Evolutionary conservation across 2,329 filamentous ascomycete genomes (phyloP).

Genomic region (Clonostachys byssicola): DNA sequence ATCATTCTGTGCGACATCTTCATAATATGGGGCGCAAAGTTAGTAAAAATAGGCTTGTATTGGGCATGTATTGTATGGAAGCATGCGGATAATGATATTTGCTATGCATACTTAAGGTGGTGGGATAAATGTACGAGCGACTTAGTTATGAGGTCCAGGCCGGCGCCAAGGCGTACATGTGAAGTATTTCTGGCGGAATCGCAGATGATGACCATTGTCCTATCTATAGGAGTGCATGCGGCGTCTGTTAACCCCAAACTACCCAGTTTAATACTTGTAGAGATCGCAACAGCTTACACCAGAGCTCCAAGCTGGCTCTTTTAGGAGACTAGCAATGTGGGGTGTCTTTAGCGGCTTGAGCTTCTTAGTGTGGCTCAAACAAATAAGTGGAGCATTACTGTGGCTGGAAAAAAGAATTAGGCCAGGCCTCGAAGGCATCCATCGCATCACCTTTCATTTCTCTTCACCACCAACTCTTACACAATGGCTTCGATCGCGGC

Average conservation of each 20-base stretch:
- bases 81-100: conserved; percentile 10
- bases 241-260: background rate
- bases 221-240: background rate
- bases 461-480: conserved; percentile 7
- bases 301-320: too few species aligned
- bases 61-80: background rate
- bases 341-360: too few species aligned
- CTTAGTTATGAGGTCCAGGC: too few species aligned
- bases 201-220: background rate
- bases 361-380: too few species aligned
- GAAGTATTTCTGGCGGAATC: background rate
- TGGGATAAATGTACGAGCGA: background rate
- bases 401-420: too few species aligned
- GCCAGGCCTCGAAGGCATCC: too few species aligned
- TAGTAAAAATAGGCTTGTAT: conserved; percentile 10
- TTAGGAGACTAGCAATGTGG: too few species aligned
- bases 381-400: too few species aligned
- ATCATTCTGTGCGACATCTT: conserved; percentile 9
- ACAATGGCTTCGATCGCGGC: conserved; percentile 63
- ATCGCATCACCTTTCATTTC: conserved; percentile 4
- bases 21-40: conserved; percentile 22
- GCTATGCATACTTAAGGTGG: conserved; percentile 20
- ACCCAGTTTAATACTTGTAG: too few species aligned
- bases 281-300: too few species aligned
- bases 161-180: background rate